Conservation (phyloP, 345 rosid genomes). For the Hibiscus trionum region DNA sequence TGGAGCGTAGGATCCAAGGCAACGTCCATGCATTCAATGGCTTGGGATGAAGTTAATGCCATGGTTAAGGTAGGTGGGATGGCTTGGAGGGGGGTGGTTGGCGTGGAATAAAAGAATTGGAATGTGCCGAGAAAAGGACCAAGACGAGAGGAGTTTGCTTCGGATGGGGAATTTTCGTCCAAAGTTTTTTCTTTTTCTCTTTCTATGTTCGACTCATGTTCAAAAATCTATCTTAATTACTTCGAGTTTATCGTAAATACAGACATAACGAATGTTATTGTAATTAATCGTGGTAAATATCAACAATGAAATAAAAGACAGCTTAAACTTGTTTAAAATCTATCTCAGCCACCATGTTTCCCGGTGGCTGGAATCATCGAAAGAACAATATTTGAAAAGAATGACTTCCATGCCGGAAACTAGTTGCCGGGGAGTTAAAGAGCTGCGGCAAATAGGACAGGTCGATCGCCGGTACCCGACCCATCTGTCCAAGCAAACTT, state of each 20-base stretch:
- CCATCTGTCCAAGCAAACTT: conserved; percentile 34
- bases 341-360: conserved; percentile 35
- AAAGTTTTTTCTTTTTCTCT: no score
- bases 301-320: no score
- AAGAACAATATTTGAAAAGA: conserved; percentile 8
- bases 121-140: no score
- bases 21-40: no score
- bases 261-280: not conserved
- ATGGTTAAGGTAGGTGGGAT: no score
- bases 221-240: not conserved
- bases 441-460: conserved; percentile 36
- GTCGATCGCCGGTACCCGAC: conserved; percentile 4
- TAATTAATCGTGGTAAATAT: not conserved
- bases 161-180: no score
- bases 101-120: no score
- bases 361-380: conserved; percentile 3
- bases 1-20: no score
- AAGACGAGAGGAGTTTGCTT: no score
- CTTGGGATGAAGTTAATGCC: no score
- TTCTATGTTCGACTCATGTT: no score
- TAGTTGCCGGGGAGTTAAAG: not conserved
- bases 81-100: no score
- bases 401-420: conserved; percentile 8
- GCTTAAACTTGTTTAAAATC: not conserved
- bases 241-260: not conserved